Conservation (phyloP, 805 yeast species). For the Wickerhamiella galacta region DNA sequence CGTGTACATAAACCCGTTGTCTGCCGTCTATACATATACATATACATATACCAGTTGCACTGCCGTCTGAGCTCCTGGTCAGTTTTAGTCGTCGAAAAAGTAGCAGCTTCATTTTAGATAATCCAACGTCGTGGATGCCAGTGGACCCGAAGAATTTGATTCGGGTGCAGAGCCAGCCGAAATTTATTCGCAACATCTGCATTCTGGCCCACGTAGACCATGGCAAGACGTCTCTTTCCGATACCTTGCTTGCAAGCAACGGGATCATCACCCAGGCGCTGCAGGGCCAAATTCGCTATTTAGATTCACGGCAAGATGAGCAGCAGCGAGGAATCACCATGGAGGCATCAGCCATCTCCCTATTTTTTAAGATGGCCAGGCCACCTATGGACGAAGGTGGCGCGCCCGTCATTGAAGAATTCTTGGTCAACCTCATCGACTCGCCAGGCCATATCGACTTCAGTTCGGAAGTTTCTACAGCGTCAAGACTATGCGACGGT, state of each 20-base stretch:
- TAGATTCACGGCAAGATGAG: conserved; percentile 91
- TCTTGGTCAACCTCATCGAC: conserved; percentile 79
- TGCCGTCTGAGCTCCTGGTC: background rate
- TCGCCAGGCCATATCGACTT: conserved; percentile 99
- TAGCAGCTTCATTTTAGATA: no score
- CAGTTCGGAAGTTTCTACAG: conserved; percentile 89
- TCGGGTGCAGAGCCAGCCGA: conserved; percentile 51
- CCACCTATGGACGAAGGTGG: conserved; percentile 21
- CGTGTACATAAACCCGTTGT: no score
- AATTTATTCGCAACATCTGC: conserved; percentile 72
- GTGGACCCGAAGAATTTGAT: conserved; percentile 47
- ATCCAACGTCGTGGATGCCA: no score
- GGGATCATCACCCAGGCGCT: conserved; percentile 88
- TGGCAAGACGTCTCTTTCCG: conserved; percentile 91
- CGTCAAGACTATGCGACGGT: conserved; percentile 92
- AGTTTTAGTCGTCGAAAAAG: no score
- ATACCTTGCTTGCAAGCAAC: conserved; percentile 80
- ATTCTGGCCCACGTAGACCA: conserved; percentile 97
- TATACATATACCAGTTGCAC: background rate
- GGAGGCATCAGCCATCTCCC: conserved; percentile 90
- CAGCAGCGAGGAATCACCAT: conserved; percentile 92
- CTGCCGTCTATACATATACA: background rate
- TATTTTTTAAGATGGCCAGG: conserved; percentile 61
- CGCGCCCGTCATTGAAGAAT: conserved; percentile 38
- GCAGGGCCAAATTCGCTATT: conserved; percentile 87